These are phyloP conservation scores for Leccinum uliginosum DNA, from an alignment of 768 basidiomycete genomes.

Conservation along the genomic window DNA sequence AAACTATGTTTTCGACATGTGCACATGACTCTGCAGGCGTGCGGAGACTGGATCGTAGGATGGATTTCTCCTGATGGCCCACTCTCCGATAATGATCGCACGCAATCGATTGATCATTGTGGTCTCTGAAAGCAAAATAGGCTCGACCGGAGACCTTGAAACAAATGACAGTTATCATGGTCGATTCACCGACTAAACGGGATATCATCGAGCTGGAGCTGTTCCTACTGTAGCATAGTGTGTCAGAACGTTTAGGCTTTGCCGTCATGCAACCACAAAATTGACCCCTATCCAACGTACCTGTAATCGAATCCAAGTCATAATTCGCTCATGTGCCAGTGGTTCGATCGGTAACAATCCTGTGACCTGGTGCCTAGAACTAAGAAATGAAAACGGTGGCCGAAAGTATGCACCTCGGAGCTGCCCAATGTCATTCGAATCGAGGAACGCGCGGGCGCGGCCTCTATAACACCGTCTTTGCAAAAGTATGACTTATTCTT, in stretches of 20 bases:
- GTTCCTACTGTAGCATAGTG: neutral
- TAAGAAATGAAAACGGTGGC: neutral
- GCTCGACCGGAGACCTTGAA: neutral
- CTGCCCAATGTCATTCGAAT: neutral
- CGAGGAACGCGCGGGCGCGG: slow-evolving; percentile 11
- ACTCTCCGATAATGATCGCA: neutral
- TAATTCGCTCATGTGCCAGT: slow-evolving; percentile 4
- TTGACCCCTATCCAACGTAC: slow-evolving; percentile 8
- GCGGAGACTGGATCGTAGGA: neutral
- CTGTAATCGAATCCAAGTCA: neutral
- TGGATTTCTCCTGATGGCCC: slow-evolving; percentile 2
- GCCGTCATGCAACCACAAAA: neutral
- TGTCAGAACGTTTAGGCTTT: neutral
- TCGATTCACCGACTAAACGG: neutral
- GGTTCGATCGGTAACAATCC: neutral
- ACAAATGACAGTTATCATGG: neutral
- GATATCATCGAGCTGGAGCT: neutral
- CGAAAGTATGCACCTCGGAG: slow-evolving; percentile 9
- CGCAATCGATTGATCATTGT: neutral
- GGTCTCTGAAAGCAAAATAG: neutral
- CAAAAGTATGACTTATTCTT: neutral
- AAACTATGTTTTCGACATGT: neutral
- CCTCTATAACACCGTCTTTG: slow-evolving; percentile 8
- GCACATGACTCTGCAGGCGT: neutral
- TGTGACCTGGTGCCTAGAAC: slow-evolving; percentile 4